A percentile compares a stretch with the other conserved stretches of the same genome.
Conservation (phyloP, 2,329 filamentous ascomycete species). For the Nigrospora oryzae region DNA sequence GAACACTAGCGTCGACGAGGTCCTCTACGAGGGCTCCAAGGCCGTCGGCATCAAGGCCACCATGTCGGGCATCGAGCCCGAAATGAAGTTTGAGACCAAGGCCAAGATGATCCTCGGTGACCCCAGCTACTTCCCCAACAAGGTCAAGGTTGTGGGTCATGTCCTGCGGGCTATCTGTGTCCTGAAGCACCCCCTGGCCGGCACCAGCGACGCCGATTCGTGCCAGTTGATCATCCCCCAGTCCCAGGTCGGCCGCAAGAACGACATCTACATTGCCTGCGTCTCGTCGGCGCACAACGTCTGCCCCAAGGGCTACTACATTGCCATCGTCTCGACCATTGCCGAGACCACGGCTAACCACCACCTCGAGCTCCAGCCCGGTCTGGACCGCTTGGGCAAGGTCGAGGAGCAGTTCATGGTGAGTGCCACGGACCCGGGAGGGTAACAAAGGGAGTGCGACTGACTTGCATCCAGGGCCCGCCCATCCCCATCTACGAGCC, state of each 20-base stretch:
- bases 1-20: conserved; percentile 87
- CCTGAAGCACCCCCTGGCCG: conserved; percentile 86
- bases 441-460: neutral
- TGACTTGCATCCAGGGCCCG: conserved; percentile 41
- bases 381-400: conserved; percentile 82
- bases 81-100: conserved; percentile 95
- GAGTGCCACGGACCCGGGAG: conserved; percentile 12
- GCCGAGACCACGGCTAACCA: conserved; percentile 88
- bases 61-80: conserved; percentile 75
- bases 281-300: conserved; percentile 96
- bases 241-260: conserved; percentile 92
- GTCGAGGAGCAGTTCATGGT: conserved; percentile 98
- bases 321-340: conserved; percentile 96
- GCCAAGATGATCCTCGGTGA: conserved; percentile 93
- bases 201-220: conserved; percentile 83
- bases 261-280: conserved; percentile 96
- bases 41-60: conserved; percentile 95
- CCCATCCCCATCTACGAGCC: conserved; percentile 95
- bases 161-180: conserved; percentile 96
- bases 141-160: conserved; percentile 80
- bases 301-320: conserved; percentile 97
- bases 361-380: conserved; percentile 88
- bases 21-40: conserved; percentile 76
- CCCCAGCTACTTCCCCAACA: conserved; percentile 90
- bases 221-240: conserved; percentile 95